Base-by-base conservation (phyloP, 2,329 filamentous ascomycete species). In the Calonectria pseudoreteaudii region DNA sequence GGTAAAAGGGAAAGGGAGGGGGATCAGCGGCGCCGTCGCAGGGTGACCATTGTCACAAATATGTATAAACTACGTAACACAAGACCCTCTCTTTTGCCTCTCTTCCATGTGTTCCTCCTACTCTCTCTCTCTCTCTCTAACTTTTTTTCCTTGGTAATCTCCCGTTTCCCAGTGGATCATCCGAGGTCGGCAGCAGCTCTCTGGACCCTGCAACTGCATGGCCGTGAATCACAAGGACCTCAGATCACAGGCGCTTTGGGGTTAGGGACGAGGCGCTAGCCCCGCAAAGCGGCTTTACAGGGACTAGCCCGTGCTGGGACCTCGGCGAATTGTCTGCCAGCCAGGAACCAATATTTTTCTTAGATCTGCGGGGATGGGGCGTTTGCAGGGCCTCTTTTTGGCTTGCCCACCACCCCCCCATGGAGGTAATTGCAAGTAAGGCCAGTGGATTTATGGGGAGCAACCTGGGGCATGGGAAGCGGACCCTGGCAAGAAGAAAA, bases 101-200 rank as follows among this genome's bases (percentile, higher is more conserved):
- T 64, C 23, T 26, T 72, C 44, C 44, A 47, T 47, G 44, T 36
- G 49, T 49, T 11, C 18, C 23, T 26, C 47, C 36, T 18, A 65
- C 20, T 47, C 44, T 23, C 44, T 13, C 11, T 23, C 10, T 23
- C 13, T 47, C 18, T 47, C n/a, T n/a, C n/a, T n/a, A n/a, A n/a
- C n/a, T n/a, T n/a, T 47, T 47, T 13, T n/a, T 14, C 23, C 20
- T 68, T 72, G 66, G 56, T 68, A 70, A 73, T 73, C 58, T 73
- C 66, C 60, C 62, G 49, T 34, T 66, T 31, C 23, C 64, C 64
- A 67, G 68, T 71, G 67, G 67, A 66, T 71, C 71, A 53, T 69
- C 71, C 71, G 71, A 73, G 50, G 71, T 73, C 71, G 71, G 71
- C 62, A 67, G 31, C 18, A 26, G 47, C 31, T 56, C 34, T 36